Conservation (phyloP, 495 filamentous ascomycete genomes). For the Hypoxylon fragiforme region DNA sequence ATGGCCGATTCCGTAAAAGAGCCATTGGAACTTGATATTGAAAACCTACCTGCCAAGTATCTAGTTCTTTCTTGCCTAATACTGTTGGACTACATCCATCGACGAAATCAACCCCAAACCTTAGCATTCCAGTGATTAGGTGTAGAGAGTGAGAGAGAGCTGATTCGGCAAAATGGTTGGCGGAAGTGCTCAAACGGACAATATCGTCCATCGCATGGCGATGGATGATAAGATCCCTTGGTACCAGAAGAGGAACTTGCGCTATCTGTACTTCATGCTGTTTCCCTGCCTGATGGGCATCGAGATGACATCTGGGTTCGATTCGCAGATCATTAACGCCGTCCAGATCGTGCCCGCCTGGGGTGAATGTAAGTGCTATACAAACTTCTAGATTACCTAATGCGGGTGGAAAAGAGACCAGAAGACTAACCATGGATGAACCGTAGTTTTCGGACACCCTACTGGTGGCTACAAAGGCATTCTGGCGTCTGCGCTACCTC, state of each 20-base stretch:
- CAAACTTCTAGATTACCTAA: constrained; percentile 36
- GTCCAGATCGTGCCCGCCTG: constrained; percentile 64
- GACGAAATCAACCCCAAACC: too few species aligned
- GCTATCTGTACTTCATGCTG: constrained; percentile 62
- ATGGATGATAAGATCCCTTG: constrained; percentile 58
- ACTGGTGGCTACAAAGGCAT: constrained; percentile 51
- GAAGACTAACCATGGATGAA: constrained; percentile 2
- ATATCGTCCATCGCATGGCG: constrained; percentile 57
- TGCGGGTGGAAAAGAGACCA: neutral
- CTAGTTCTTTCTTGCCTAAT: too few species aligned
- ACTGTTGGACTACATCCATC: too few species aligned
- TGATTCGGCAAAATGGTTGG: constrained; percentile 44
- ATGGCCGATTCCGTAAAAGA: constrained; percentile 4
- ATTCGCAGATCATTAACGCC: constrained; percentile 71
- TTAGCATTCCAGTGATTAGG: neutral
- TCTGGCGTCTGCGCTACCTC: constrained; percentile 48
- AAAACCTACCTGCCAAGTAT: too few species aligned
- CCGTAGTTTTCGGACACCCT: constrained; percentile 47
- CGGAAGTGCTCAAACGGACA: constrained; percentile 40
- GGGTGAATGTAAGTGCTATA: constrained; percentile 61
- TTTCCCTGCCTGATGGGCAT: constrained; percentile 70
- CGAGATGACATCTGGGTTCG: constrained; percentile 73
- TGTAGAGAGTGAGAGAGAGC: neutral
- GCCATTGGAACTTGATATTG: constrained; percentile 14
- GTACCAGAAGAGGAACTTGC: constrained; percentile 67